Conservation (phyloP, 2,329 filamentous ascomycete species). For the Ambrosiella xylebori region DNA sequence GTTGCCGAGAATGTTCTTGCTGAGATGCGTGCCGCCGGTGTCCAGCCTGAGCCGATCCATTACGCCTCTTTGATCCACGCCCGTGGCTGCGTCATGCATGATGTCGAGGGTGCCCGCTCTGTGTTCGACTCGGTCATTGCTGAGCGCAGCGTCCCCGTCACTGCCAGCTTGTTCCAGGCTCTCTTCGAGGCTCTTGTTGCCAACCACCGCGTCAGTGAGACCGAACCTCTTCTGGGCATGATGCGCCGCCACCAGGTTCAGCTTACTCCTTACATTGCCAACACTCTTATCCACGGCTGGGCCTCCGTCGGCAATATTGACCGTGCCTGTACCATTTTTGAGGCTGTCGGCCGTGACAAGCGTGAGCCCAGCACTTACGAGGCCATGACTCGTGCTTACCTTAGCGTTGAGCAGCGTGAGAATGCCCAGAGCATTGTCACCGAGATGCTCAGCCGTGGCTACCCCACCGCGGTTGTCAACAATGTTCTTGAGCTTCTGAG, state of each 20-base stretch:
- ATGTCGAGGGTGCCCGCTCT: slow-evolving; percentile 65
- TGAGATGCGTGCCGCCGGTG: slow-evolving; percentile 55
- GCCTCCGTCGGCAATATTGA: slow-evolving; percentile 63
- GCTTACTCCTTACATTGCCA: slow-evolving; percentile 94
- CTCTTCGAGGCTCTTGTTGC: slow-evolving; percentile 96
- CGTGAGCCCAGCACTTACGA: slow-evolving; percentile 97
- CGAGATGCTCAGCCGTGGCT: slow-evolving; percentile 82
- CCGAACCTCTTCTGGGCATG: slow-evolving; percentile 52
- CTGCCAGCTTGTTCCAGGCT: slow-evolving; percentile 84
- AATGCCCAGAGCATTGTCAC: slow-evolving; percentile 62
- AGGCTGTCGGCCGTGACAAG: slow-evolving; percentile 56
- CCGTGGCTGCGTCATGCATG: slow-evolving; percentile 82
- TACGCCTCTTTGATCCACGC: slow-evolving; percentile 93
- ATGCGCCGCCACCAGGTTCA: slow-evolving; percentile 63
- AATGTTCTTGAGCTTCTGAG: slow-evolving; percentile 79
- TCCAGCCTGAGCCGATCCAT: slow-evolving; percentile 77
- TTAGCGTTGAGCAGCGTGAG: slow-evolving; percentile 65
- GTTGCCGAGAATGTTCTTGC: slow-evolving; percentile 73
- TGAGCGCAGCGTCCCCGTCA: slow-evolving; percentile 48
- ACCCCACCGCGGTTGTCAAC: slow-evolving; percentile 77
- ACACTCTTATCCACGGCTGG: slow-evolving; percentile 96
- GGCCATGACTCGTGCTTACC: slow-evolving; percentile 88
- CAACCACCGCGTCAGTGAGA: slow-evolving; percentile 68
- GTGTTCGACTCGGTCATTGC: slow-evolving; percentile 69
- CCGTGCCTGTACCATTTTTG: slow-evolving; percentile 65